Base-by-base conservation (phyloP, 192 early-diverging fungal species). In the Geranomyces variabilis region DNA sequence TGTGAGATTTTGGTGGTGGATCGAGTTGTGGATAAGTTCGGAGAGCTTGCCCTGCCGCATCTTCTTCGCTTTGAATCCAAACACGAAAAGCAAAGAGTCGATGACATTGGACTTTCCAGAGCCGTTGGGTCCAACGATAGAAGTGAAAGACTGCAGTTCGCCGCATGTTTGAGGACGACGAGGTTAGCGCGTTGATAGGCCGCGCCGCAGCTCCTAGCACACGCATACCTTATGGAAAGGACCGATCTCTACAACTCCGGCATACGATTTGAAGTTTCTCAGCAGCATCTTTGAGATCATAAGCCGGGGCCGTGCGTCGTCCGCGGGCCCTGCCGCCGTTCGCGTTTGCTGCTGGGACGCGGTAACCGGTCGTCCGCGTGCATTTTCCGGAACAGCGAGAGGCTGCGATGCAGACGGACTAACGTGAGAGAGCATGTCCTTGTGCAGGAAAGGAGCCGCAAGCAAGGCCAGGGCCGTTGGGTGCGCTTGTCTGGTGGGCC, bases 31-130 rank as follows among this genome's bases (percentile, higher is more conserved):
- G 61, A 99, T 98, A 14, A 99, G 87, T 70, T 96, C 93, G 0
- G 92, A 93, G 24, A 98, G 79, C 70, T 94, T 96, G n/a, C 87
- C 92, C 74, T 99, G 97, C 36, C 95, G 87, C 86, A 99, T 94
- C 78, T 98, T 98, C 82, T 90, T 94, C 6, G 97, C 95, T 49
- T 94, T 87, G 82, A 94, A 97, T 19, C 97, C 97, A 89, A 99
- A 99, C 43, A 99, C 97, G 78, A 99, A 99, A 31, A 99, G 78
- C 57, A 99, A 81, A 0, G 94, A 91, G 73, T 99, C 97, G 66
- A 99, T 98, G 14, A 99, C 97, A 72, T 98, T 99, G 29, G 94
- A 96, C 83, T 99, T 99, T 51, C 96, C 97, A 14, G 94, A 96
- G 31, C 96, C 96, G 66, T 99, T 99, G 1, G 95, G 97, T 6